A percentile compares a stretch with the other conserved stretches of the same genome.
phyloP scores from a whole-genome alignment of 163 green algal genomes.

The Chlamydomonas reinhardtii region DNA sequence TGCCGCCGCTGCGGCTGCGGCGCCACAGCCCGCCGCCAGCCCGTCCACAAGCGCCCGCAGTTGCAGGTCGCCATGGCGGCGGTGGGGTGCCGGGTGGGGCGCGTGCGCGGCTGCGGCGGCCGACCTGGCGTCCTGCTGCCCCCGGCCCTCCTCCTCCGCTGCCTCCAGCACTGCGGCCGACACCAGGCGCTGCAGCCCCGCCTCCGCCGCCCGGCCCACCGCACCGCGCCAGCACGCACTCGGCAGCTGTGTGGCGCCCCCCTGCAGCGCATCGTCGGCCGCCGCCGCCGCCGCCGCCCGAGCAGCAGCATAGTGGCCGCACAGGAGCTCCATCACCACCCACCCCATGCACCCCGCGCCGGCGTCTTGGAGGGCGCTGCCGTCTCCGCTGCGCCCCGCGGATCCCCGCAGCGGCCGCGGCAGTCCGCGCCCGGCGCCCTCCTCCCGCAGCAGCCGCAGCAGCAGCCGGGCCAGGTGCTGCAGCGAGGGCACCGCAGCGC shows the following conservation, averaged over 20 bases:
- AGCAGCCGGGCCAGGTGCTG: slow-evolving; percentile 22
- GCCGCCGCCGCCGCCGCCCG: no score
- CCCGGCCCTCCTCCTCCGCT: neutral
- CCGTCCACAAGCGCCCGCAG: slow-evolving; percentile 3
- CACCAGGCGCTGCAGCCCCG: slow-evolving; percentile 13
- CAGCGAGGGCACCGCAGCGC: neutral
- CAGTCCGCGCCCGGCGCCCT: neutral
- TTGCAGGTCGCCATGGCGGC: neutral
- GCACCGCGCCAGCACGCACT: neutral
- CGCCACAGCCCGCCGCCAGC: slow-evolving; percentile 29
- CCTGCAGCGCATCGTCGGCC: no score
- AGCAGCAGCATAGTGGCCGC: neutral
- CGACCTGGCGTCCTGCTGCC: neutral
- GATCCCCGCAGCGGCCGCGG: neutral
- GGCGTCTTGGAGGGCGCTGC: no score
- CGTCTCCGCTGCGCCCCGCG: neutral
- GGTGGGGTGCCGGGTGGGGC: no score
- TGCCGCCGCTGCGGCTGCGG: neutral
- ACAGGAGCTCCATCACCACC: slow-evolving; percentile 34
- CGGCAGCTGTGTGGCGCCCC: no score
- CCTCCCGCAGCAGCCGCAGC: neutral
- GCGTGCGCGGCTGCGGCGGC: no score
- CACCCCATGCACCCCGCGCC: neutral
- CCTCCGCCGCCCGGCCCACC: slow-evolving; percentile 1
- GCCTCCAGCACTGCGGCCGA: neutral